Evolutionary conservation across 2,329 filamentous ascomycete species (phyloP), one percentile per base, ranked within the genome.

Genomic region (Sporothrix globosa): DNA sequence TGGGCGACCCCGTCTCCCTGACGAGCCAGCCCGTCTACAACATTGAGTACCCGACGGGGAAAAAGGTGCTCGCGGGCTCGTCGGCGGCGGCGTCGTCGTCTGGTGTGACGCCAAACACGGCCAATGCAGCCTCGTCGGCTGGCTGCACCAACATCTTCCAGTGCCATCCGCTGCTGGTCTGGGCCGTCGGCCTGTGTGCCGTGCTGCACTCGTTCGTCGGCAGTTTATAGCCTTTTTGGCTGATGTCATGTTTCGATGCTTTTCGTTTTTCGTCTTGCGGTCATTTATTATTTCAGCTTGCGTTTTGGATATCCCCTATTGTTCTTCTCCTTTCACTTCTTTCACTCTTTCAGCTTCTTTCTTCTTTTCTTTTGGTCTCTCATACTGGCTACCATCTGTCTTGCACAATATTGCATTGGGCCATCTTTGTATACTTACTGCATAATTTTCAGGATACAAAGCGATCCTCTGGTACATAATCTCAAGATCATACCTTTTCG

Each of bases 1-100:
- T 85, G 14, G 84, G 84, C 53, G 68, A 77, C 11, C 76, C 77
- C 1, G 75, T 76, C 1, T 44, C 67, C 4, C 75, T 86, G 63
- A 79, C 78, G 19, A 75, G 75, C 4, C 72, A 78, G 1, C 80
- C 82, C 0, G 84, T 86, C 5, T 83, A 79, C 68, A 84, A 86
- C 72, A 81, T 86, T 54, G 74, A 77, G 30, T 86, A 86, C 70
- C 81, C 81, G 0, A 81, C 77, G 2, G 84, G 83, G 2, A 74
- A 82, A 41, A 79, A 76, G 65, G 80, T 84, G 0, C 72, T 80
- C 27, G 83, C 82, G 14, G 70, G 70, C 1, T 34, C 71, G 17
- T n/a, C 69, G n/a, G 34, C 44, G 21, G 27, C 71, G 14, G 56
- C 71, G 17, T 54, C 27, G n/a, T 46, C 71, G 19, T 44, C 41